Evolutionary conservation across 192 early-diverging fungal genomes (phyloP), one percentile per base, ranked within the genome.

Genomic region (Podochytrium sp.): DNA sequence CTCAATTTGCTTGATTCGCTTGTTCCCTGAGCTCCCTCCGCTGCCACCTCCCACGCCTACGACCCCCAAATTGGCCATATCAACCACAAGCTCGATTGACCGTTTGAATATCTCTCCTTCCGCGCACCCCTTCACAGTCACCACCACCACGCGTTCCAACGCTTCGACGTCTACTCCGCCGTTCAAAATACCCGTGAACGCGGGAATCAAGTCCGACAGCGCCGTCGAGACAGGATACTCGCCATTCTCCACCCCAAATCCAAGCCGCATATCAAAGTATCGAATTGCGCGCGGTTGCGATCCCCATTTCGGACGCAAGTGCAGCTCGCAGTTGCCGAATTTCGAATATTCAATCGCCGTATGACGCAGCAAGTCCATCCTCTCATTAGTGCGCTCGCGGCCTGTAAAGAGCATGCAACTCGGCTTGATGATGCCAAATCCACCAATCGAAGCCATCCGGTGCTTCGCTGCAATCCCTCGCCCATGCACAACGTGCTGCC

Each of bases 191-290:
- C 51, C 40, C n/a, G 32, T 23, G 29, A 69, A 5, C 0, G 66
- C 66, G 12, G 66, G 66, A 69, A 69, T 69, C 47, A 69, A 55
- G 34, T 69, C 66, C 27, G 66, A 51, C 14, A 55, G 16, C 10
- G 51, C 51, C 12, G 53, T 52, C 35, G 30, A n/a, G 7, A 69
- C 1, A 3, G 66, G 66, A 39, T 69, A 69, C 23, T 69, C 66
- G 2, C 34, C 49, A 56, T 69, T 32, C 7, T 51, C 37, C 5
- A 69, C 20, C 32, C 51, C 66, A 7, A 69, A 40, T 20, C 66
- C 66, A 3, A 69, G 51, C 33, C 29, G 25, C 53, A 69, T 37
- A 33, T 69, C 40, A 30, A 69, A 55, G 34, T 69, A 69, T 3
- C 51, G 66, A 30, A 69, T 35, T 2, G 53, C 16, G 10, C 66